phyloP scores from a whole-genome alignment of 495 filamentous ascomycete species.

The Aspergillus panamensis region DNA sequence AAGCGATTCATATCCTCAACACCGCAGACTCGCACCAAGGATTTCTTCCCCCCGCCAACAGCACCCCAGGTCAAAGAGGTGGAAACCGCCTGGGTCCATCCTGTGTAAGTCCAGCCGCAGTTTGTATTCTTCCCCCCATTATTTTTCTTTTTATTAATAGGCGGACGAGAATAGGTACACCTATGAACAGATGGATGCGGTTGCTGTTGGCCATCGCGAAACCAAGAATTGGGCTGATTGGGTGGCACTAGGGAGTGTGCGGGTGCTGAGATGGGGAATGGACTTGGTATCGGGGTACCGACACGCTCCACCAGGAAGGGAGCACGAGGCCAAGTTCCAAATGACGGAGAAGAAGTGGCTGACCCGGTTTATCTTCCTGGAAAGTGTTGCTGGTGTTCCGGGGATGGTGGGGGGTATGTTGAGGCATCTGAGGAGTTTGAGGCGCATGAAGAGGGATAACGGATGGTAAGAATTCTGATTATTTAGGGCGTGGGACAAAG shows the following conservation, averaged over 20 bases:
- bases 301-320: conserved; percentile 53
- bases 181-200: conserved; percentile 58
- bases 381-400: conserved; percentile 90
- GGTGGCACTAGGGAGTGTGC: conserved; percentile 59
- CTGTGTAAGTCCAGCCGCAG: conserved; percentile 33
- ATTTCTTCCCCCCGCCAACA: conserved; percentile 39
- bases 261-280: conserved; percentile 61
- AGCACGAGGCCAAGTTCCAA: conserved; percentile 41
- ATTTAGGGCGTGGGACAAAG: not conserved
- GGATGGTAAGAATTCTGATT: conserved; percentile 60
- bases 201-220: conserved; percentile 64
- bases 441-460: conserved; percentile 85
- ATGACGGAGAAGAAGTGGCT: conserved; percentile 80
- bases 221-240: conserved; percentile 64
- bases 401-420: conserved; percentile 97
- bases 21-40: conserved; percentile 33
- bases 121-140: not conserved
- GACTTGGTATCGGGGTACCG: conserved; percentile 70
- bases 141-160: not conserved
- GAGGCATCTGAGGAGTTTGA: conserved; percentile 76
- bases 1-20: conserved; percentile 41
- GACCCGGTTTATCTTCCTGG: conserved; percentile 83
- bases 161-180: conserved; percentile 47
- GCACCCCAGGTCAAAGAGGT: conserved; percentile 36
- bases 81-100: conserved; percentile 39